Base-by-base conservation (phyloP, 2,329 filamentous ascomycete genomes). In the Raffaelea deltoideospora region DNA sequence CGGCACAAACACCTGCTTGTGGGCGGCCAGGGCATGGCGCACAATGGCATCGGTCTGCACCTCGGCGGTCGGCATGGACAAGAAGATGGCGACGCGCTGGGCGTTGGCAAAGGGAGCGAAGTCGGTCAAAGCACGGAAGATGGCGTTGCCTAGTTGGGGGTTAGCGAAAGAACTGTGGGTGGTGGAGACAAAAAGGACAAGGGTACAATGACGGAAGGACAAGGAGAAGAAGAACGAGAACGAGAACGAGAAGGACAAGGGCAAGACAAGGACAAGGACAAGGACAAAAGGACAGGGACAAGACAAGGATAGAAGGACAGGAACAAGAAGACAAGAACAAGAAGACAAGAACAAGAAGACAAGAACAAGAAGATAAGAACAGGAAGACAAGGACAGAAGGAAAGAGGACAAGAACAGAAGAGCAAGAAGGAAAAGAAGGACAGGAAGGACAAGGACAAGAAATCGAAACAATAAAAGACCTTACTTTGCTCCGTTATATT, bases 41-140 rank as follows among this genome's bases (percentile, higher is more conserved):
- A 96, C 84, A 37, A 96, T 84, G 34, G 67, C 63, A 35, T 78
- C 75, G 2, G 90, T 98, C 47, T 86, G 83, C 20, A 94, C 71
- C 60, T 98, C 90, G 19, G 78, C 80, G 10, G 65, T 62, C 1
- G 87, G 86, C 90, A 98, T 98, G 10, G 88, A 90, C 14, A 98
- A 66, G 54, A 93, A 98, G 39, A 98, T 68, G 47, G 83, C 86
- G 50, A 98, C 72, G 37, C 74, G 69, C 41, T 65, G 69, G 30
- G 90, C 87, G 37, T 77, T 65, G 44, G 73, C 62, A 54, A 93
- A 98, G 37, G 85, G 79, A 35, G 72, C 67, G 48, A 87, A 72
- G 10, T 67, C 63, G 31, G 78, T 62, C 27, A 95, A 59, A 7
- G 68, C 62, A 37, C 73, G 67, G 45, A 77, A 78, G 18, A 83